Percentiles rank a stretch among this genome's conserved stretches.
These are phyloP conservation scores for Cryptococcus sp. DNA, from an alignment of 1,284 basidiomycete species.

Conservation along the genomic window DNA sequence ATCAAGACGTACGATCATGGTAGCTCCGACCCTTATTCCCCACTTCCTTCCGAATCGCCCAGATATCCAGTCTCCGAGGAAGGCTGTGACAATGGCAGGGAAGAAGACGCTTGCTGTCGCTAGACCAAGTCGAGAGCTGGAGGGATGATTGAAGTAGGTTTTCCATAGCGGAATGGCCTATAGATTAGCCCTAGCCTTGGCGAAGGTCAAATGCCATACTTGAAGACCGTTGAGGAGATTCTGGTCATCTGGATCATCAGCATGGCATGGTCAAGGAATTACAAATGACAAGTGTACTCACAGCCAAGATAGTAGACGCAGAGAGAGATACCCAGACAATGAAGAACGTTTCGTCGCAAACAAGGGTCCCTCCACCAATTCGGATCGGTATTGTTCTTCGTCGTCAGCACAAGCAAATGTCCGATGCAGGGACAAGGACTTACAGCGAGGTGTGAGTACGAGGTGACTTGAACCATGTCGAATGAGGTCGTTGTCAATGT, in stretches of 20 bases:
- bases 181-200: neutral
- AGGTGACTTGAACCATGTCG: neutral
- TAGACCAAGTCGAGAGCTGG: conserved; percentile 21
- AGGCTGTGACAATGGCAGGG: conserved; percentile 22
- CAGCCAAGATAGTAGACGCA: conserved; percentile 25
- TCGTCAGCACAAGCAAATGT: neutral
- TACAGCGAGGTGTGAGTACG: conserved; percentile 1
- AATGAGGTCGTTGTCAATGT: too few species aligned
- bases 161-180: conserved; percentile 21
- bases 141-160: conserved; percentile 14
- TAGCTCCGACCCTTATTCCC: conserved; percentile 22
- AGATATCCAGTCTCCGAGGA: conserved; percentile 19
- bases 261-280: neutral
- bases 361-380: conserved; percentile 28
- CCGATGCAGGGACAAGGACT: neutral
- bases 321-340: conserved; percentile 19
- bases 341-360: conserved; percentile 21
- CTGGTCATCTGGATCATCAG: conserved; percentile 16
- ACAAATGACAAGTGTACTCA: neutral
- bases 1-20: conserved; percentile 17
- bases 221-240: conserved; percentile 23
- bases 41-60: conserved; percentile 18
- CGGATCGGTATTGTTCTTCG: conserved; percentile 19
- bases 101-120: conserved; percentile 24
- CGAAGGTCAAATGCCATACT: neutral